Base-by-base conservation (phyloP, 1,284 basidiomycete species). In the Lentinula novae-zelandiae region DNA sequence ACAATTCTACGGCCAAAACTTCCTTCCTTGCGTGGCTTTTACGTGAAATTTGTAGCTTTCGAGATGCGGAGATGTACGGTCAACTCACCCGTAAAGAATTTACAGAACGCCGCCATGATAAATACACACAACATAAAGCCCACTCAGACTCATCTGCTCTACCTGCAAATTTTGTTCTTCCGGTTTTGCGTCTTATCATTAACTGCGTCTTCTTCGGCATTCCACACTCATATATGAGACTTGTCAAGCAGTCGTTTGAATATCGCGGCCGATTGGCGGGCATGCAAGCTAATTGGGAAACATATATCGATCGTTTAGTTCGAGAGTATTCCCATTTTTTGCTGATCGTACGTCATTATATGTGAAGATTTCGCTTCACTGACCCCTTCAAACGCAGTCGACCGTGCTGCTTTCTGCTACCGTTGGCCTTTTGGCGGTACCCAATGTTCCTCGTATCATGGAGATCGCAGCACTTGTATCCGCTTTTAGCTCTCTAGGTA, bases 381-480 rank as follows among this genome's bases (percentile, higher is more conserved):
- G n/a, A 51, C 49, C 27, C 9, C 38, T 50, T 60, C 57, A 10
- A 46, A 42, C 46, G 9, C 60, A 84, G 82, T 76, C 81, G n/a
- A 83, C 82, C 22, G 82, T 84, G 42, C 67, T 84, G n/a, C 76
- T 84, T 53, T 82, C 80, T 79, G 82, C 82, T 2, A 83, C 82
- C 0, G 76, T 84, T 6, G 78, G 79, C 3, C 72, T 84, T 53
- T 68, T 84, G 17, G 74, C 81, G 1, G 71, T 82, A 12, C 72
- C 76, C 5, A 72, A 78, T 57, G 71, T 84, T 27, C 71, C 73
- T 33, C 70, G 75, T 60, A 67, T 71, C 13, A 70, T 77, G 9
- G 71, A 74, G 60, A 72, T 77, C 20, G 72, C 78, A 3, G 77
- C 80, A 1, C 77, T 77, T 33, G 69, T 80, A 5, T 81, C 83